Percentiles rank a stretch among this genome's conserved stretches.
phyloP scores from a whole-genome alignment of 2,329 filamentous ascomycete species.

The Claviceps monticola region DNA sequence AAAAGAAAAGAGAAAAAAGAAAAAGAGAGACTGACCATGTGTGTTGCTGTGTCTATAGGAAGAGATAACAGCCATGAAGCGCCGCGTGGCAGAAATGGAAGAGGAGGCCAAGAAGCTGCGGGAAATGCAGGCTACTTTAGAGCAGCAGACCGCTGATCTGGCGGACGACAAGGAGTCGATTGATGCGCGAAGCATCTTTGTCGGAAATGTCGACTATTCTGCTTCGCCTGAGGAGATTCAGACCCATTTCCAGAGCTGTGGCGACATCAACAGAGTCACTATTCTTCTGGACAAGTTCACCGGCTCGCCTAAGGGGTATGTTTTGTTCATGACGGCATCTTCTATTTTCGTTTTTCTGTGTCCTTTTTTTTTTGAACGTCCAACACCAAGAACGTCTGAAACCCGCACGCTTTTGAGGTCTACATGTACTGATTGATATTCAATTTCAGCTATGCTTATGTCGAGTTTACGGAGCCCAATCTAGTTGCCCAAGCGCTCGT shows the following conservation, averaged over 20 bases:
- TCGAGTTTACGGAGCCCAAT: conserved; percentile 91
- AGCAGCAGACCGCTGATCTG: conserved; percentile 70
- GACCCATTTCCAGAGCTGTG: conserved; percentile 93
- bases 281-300: conserved; percentile 97
- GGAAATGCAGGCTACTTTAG: conserved; percentile 76
- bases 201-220: conserved; percentile 96
- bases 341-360: no score
- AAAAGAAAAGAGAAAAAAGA: background rate
- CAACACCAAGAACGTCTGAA: no score
- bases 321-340: background rate
- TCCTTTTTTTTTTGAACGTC: background rate
- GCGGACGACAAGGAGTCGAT: conserved; percentile 92
- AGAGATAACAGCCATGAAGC: conserved; percentile 81
- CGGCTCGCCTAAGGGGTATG: conserved; percentile 93
- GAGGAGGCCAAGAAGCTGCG: conserved; percentile 75
- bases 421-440: background rate
- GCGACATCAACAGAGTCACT: conserved; percentile 94
- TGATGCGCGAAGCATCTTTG: conserved; percentile 90
- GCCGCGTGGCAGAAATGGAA: conserved; percentile 78
- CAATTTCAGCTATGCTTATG: conserved; percentile 75
- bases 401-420: background rate
- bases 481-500: conserved; percentile 88
- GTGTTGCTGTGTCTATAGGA: conserved; percentile 30
- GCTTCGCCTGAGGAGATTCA: conserved; percentile 93
- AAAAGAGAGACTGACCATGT: conserved; percentile 17